A percentile compares a stretch with the other conserved stretches of the same genome.
Conservation (phyloP, 2,329 filamentous ascomycete species). For the Penicillium hesseltinei region DNA sequence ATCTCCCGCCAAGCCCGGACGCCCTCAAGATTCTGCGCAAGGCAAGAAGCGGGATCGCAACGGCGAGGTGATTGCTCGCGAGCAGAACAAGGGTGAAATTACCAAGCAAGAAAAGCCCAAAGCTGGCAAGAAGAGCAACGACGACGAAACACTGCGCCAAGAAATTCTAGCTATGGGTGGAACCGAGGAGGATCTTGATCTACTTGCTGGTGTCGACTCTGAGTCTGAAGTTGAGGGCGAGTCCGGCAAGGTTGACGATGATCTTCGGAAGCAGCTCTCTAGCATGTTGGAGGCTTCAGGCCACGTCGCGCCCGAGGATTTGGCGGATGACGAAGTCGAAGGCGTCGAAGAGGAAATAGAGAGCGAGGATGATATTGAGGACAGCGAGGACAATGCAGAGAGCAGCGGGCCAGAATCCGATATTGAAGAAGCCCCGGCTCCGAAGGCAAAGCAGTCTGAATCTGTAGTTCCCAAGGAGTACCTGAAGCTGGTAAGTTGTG, state of each 20-base stretch:
- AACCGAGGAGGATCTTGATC: constrained; percentile 49
- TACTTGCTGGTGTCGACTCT: constrained; percentile 46
- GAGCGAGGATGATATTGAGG: constrained; percentile 36
- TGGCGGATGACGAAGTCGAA: constrained; percentile 32
- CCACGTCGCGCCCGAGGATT: constrained; percentile 37
- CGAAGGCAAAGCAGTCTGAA: constrained; percentile 21
- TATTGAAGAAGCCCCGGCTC: constrained; percentile 29
- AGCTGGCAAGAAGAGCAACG: constrained; percentile 15
- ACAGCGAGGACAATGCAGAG: constrained; percentile 29
- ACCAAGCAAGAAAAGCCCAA: constrained; percentile 19
- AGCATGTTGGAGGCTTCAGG: constrained; percentile 38
- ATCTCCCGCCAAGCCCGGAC: constrained; percentile 17
- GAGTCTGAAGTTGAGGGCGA: constrained; percentile 47
- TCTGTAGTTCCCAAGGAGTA: constrained; percentile 36
- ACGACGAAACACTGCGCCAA: constrained; percentile 38
- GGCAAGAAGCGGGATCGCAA: constrained; percentile 49
- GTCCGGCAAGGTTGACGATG: constrained; percentile 32
- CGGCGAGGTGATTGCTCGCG: constrained; percentile 44
- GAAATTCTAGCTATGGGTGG: constrained; percentile 50
- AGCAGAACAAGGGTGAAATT: constrained; percentile 30
- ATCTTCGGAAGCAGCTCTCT: constrained; percentile 42
- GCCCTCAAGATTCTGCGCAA: constrained; percentile 28
- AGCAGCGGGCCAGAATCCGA: constrained; percentile 25
- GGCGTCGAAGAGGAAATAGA: constrained; percentile 29
- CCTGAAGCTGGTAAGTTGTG: constrained; percentile 34